phyloP scores from a whole-genome alignment of 1,284 basidiomycete species.

The Tetrapyrgos nigripes region DNA sequence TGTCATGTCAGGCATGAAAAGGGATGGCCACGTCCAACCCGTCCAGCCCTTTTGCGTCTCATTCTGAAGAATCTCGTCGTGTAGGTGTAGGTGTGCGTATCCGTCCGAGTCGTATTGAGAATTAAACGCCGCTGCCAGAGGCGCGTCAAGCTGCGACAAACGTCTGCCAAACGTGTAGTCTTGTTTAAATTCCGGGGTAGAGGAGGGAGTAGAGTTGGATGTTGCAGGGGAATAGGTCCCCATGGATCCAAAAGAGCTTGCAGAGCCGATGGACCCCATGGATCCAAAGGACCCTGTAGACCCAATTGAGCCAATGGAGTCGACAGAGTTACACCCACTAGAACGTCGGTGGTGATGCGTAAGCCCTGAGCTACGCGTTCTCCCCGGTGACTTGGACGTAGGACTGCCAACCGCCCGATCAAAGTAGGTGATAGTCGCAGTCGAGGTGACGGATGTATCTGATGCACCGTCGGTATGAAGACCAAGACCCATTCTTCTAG shows the following conservation, averaged over 20 bases:
- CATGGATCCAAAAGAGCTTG: not conserved
- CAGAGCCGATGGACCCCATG: not conserved
- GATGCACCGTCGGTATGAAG: not conserved
- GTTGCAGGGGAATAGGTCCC: not conserved
- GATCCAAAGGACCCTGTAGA: not conserved
- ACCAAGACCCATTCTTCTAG: too few relatives aligned
- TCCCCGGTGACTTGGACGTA: not conserved
- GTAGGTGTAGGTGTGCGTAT: too few relatives aligned
- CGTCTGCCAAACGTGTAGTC: not conserved
- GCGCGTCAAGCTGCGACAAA: not conserved
- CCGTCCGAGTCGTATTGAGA: not conserved
- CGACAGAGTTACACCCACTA: not conserved
- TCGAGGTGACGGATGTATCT: not conserved
- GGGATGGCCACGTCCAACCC: not conserved
- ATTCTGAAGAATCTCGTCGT: too few relatives aligned
- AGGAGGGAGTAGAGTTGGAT: not conserved
- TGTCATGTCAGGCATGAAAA: conserved; percentile 17
- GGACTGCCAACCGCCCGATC: not conserved
- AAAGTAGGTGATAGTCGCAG: not conserved
- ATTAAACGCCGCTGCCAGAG: not conserved
- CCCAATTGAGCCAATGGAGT: not conserved
- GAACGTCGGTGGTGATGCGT: not conserved
- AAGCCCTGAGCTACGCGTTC: not conserved
- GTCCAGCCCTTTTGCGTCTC: not conserved
- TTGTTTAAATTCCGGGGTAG: not conserved